Evolutionary conservation across 1,139 yeast species (phyloP).

Genomic region (Hansenula sp.): DNA sequence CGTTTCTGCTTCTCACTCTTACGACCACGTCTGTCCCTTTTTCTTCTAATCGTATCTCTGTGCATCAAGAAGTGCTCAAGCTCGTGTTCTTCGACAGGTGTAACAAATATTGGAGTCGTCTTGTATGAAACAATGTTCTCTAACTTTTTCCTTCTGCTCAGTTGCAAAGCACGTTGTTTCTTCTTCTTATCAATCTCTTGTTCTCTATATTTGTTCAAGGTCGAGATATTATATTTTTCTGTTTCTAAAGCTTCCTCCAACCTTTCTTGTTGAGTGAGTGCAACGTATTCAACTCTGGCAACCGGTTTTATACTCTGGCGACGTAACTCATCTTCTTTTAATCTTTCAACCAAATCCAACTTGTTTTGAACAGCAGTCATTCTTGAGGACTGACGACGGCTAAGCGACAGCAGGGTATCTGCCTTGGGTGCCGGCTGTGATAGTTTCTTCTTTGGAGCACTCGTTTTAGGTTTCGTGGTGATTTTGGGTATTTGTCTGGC

Average conservation of each 20-base stretch:
- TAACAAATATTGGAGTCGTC: conserved; percentile 35
- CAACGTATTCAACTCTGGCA: conserved; percentile 36
- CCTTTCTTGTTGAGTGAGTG: conserved; percentile 82
- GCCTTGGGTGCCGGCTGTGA: conserved; percentile 33
- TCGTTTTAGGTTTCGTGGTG: conserved; percentile 29
- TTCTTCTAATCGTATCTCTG: conserved; percentile 36
- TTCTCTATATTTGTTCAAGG: conserved; percentile 74
- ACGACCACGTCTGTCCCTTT: conserved; percentile 27
- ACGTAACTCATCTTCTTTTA: conserved; percentile 68
- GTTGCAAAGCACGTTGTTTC: conserved; percentile 67
- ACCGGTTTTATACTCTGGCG: conserved; percentile 37
- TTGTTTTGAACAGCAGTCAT: conserved; percentile 77
- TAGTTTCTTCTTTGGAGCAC: conserved; percentile 19
- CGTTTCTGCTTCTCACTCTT: conserved; percentile 22
- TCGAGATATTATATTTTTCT: conserved; percentile 68
- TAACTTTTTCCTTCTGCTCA: conserved; percentile 59
- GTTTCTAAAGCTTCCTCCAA: conserved; percentile 84
- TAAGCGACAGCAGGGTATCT: conserved; percentile 43
- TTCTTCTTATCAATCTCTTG: conserved; percentile 82
- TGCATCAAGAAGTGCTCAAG: conserved; percentile 33
- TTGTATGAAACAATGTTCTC: conserved; percentile 50
- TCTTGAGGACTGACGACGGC: conserved; percentile 75
- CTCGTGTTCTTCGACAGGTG: conserved; percentile 44
- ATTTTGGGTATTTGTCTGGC: conserved; percentile 41
- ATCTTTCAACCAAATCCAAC: conserved; percentile 68